Base-by-base conservation (phyloP, 345 rosid genomes). In the Psidium friedrichsthalianum region DNA sequence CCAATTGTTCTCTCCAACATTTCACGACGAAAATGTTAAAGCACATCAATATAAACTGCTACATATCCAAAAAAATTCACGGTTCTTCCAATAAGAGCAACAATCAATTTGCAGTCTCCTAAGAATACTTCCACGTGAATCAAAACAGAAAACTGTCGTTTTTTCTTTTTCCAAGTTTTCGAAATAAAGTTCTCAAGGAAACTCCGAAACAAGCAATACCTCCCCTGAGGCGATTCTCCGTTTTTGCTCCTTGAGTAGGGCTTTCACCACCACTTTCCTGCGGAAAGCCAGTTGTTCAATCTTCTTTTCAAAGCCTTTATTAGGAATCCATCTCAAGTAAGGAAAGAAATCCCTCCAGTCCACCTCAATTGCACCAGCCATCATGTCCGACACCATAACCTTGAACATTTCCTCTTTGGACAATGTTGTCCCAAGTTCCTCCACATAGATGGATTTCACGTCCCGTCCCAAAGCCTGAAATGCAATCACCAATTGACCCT, bases 311-410 rank as follows among this genome's bases (percentile, higher is more conserved):
- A 92, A 88, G 59, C 89, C 87, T 81, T 86, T 90, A 85, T 92
- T 95, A 1, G 99, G 98, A 89, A 95, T 55, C 98, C 99, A 97
- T 88, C 86, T 89, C 82, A 96, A 82, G 89, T 93, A 95, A 2
- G 98, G 98, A 90, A 97, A 97, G 94, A 95, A 97, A 87, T 96
- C 99, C 86, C 98, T 93, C 98, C 98, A 96, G 78, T 97, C 98
- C 59, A 95, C 99, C 51, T 93, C 98, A 81, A 96, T 90, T 10
- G 98, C 96, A 22, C 96, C 97, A n/a, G 90, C 94, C 98, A 97
- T 95, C 89, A 93, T 90, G 83, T 95, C 98, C 80, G 83, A 85
- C 61, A 96, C 98, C 84, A 96, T 86, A 76, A 89, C 83, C 82
- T 89, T 87, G 76, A 88, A 90, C 58, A 96, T 91, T 74, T 94